Evolutionary conservation across 495 filamentous ascomycete genomes (phyloP).

Genomic region (Barbatosphaeria neglecta): DNA sequence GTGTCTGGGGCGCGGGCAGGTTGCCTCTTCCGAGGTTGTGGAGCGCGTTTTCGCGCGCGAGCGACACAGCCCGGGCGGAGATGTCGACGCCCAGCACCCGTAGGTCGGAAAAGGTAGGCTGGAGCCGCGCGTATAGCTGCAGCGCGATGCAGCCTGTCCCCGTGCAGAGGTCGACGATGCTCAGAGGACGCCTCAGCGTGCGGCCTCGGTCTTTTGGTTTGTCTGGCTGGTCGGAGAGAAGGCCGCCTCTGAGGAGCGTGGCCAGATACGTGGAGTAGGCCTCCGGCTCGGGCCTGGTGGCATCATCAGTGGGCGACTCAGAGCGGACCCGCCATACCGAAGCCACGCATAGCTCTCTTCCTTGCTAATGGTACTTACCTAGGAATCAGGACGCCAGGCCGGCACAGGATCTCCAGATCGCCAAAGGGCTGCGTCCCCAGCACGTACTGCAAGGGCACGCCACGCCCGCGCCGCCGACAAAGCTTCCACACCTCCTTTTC

Average conservation of each 20-base stretch:
- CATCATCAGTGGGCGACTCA: neutral
- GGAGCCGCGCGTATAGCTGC: slow-evolving; percentile 49
- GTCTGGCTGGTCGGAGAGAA: neutral
- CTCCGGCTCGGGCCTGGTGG: slow-evolving; percentile 58
- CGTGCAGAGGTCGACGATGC: slow-evolving; percentile 75
- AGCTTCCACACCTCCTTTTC: slow-evolving; percentile 26
- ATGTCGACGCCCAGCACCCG: slow-evolving; percentile 45
- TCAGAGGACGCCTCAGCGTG: slow-evolving; percentile 19
- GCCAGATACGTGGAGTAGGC: slow-evolving; percentile 49
- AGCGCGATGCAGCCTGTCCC: slow-evolving; percentile 87
- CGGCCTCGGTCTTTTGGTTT: slow-evolving; percentile 1
- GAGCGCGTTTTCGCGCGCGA: slow-evolving; percentile 50
- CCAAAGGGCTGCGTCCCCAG: slow-evolving; percentile 86
- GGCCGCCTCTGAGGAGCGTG: slow-evolving; percentile 21
- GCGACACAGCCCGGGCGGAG: slow-evolving; percentile 43
- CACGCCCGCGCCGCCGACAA: slow-evolving; percentile 46
- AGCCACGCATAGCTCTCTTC: too few relatives aligned
- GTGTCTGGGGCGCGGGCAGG: neutral
- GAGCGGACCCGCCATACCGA: too few relatives aligned
- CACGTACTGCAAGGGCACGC: slow-evolving; percentile 79
- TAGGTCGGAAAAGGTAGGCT: slow-evolving; percentile 6
- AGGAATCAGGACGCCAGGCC: slow-evolving; percentile 71
- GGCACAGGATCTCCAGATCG: slow-evolving; percentile 63
- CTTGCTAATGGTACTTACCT: slow-evolving; percentile 49
- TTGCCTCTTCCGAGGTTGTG: slow-evolving; percentile 31